Base-by-base conservation (phyloP, 768 basidiomycete species). In the Ramaria sp. region DNA sequence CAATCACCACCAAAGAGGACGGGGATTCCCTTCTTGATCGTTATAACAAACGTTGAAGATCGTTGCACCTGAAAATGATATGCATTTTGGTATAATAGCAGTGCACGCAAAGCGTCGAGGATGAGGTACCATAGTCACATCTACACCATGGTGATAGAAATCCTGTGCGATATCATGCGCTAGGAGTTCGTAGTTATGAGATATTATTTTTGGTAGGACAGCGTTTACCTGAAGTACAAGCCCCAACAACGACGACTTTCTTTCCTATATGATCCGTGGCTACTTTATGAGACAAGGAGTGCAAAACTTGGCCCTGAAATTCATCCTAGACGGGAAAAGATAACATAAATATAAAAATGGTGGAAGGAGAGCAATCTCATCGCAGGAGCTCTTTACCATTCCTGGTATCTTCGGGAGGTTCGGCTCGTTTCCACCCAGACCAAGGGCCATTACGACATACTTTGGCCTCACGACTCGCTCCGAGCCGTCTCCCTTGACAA, bases 201-300 rank as follows among this genome's bases (percentile, higher is more conserved):
- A 51, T 20, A 20, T 3, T 12, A 9, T 9, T n/a, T n/a, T n/a
- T n/a, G n/a, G n/a, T 30, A n/a, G 36, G 15, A 10, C 20, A 10
- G 1, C 18, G 20, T 41, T 22, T 56, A 73, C 76, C 74, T 1
- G 78, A 82, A 10, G 82, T 83, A 50, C 79, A 79, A 13, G 83
- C 73, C 1, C 85, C 85, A 3, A 88, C 67, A 1, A 88, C 78
- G 3, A 81, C 71, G 0, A 85, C 83, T 61, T 81, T 88, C 68
- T 87, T 87, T 13, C 83, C 85, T 1, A 63, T 43, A 59, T 81
- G 80, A 38, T 79, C 78, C 10, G 69, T 65, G 0, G 81, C 81
- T n/a, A 64, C 69, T 38, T 73, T 71, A 63, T 85, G 79, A 25
- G 73, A 62, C 5, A 65, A 71, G 0, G 83, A 84, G 63, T 88